Evolutionary conservation across 179 eudicot genomes (phyloP).

Genomic region (Spergularia azorica): DNA sequence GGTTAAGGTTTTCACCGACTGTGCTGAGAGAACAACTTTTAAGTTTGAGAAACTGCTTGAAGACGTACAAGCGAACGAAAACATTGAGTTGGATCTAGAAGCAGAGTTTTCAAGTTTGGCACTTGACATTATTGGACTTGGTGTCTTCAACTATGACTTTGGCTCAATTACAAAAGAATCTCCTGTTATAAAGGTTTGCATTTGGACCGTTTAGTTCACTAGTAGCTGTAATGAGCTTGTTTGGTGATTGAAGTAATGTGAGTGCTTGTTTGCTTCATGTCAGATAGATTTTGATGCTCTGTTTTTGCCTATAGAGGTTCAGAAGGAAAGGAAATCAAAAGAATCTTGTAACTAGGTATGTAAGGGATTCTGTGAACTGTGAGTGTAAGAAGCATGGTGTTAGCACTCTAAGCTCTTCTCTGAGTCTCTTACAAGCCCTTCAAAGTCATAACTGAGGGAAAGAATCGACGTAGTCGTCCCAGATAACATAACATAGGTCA

Average conservation of each 20-base stretch:
- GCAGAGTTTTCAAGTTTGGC: conserved; percentile 97
- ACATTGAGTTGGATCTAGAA: conserved; percentile 87
- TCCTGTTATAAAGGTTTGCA: conserved; percentile 85
- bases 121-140: conserved; percentile 96
- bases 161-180: conserved; percentile 97
- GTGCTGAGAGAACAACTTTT: conserved; percentile 66
- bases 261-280: neutral
- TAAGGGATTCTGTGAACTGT: too few species aligned
- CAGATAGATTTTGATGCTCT: neutral
- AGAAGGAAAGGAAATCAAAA: neutral
- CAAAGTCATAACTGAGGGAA: neutral
- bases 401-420: too few species aligned
- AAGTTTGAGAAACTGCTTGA: conserved; percentile 79
- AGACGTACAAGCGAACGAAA: conserved; percentile 38
- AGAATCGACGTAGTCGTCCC: too few species aligned
- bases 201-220: conserved; percentile 9
- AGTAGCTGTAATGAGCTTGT: conserved; percentile 8
- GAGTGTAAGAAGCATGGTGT: too few species aligned
- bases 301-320: neutral
- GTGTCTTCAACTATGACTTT: conserved; percentile 96
- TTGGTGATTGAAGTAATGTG: too few species aligned
- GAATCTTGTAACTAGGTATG: too few species aligned
- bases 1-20: conserved; percentile 74
- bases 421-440: neutral
- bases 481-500: too few species aligned